Percentiles rank a stretch among this genome's conserved stretches.
Evolutionary conservation across 1,284 basidiomycete genomes (phyloP).

Genomic region (Xerocomus minutiporus): DNA sequence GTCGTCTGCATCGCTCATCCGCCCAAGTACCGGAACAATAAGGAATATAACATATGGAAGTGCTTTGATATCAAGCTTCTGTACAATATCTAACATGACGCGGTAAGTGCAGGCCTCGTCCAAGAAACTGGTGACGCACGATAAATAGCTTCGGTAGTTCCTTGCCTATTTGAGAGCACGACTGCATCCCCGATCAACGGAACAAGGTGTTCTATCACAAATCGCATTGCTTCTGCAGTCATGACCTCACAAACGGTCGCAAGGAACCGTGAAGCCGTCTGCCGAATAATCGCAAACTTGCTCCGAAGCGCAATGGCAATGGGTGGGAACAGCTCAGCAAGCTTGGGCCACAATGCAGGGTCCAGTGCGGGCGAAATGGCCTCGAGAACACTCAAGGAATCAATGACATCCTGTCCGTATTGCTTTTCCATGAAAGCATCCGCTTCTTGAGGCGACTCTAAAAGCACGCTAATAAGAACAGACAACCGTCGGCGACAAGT

Average conservation of each 20-base stretch:
- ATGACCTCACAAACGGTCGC: slow-evolving; percentile 86
- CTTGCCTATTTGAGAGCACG: slow-evolving; percentile 79
- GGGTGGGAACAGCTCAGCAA: slow-evolving; percentile 72
- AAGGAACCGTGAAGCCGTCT: slow-evolving; percentile 83
- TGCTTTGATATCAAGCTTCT: slow-evolving; percentile 89
- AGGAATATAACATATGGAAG: slow-evolving; percentile 97
- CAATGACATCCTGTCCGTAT: slow-evolving; percentile 88
- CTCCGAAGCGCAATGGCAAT: slow-evolving; percentile 78
- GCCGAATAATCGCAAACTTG: slow-evolving; percentile 83
- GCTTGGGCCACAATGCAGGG: slow-evolving; percentile 61
- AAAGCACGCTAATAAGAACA: slow-evolving; percentile 8
- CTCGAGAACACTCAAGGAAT: slow-evolving; percentile 87
- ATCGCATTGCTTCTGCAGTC: slow-evolving; percentile 82
- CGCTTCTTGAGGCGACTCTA: slow-evolving; percentile 52
- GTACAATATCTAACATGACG: slow-evolving; percentile 72
- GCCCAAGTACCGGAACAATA: slow-evolving; percentile 91
- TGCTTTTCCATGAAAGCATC: slow-evolving; percentile 65
- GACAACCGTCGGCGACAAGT: background rate
- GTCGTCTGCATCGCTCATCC: slow-evolving; percentile 96
- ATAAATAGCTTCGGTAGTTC: slow-evolving; percentile 85
- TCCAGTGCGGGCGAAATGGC: slow-evolving; percentile 78
- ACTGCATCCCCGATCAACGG: slow-evolving; percentile 82
- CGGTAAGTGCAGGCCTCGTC: slow-evolving; percentile 7
- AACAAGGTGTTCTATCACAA: slow-evolving; percentile 83
- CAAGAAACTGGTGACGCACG: slow-evolving; percentile 50